A percentile compares a stretch with the other conserved stretches of the same genome.
These are phyloP conservation scores for Diaporthe batatas DNA, from an alignment of 2,329 filamentous ascomycete species.

Conservation along the genomic window DNA sequence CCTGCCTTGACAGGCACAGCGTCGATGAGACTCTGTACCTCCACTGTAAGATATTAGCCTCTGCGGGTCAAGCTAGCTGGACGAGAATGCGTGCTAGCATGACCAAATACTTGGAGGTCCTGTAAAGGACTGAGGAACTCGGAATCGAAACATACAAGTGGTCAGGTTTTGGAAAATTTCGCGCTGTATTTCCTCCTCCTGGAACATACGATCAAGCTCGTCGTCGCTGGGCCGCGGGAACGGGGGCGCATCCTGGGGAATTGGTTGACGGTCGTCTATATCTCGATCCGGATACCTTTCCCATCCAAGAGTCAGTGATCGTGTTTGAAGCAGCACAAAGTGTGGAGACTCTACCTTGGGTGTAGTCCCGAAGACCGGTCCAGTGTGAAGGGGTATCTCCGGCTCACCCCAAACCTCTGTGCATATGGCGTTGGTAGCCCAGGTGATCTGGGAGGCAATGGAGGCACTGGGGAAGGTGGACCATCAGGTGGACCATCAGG, in stretches of 20 bases:
- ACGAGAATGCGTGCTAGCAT: background rate
- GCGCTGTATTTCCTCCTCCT: background rate
- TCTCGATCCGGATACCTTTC: conserved; percentile 5
- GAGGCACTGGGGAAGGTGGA: background rate
- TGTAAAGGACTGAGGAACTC: background rate
- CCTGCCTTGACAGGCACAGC: background rate
- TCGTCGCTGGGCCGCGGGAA: conserved; percentile 5
- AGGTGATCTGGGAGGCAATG: background rate
- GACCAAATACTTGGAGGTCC: background rate
- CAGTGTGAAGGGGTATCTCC: background rate
- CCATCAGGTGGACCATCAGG: background rate
- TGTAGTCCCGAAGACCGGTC: background rate
- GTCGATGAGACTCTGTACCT: background rate
- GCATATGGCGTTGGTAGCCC: background rate
- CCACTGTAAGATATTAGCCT: background rate
- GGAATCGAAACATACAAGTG: background rate
- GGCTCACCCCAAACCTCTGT: background rate
- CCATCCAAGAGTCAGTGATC: background rate
- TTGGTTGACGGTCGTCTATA: background rate
- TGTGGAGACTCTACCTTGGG: background rate
- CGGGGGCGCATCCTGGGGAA: background rate
- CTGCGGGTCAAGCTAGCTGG: background rate
- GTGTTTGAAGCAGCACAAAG: too few species aligned
- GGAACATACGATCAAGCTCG: conserved; percentile 17
- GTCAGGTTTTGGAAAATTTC: background rate